These are phyloP conservation scores for Lonicera japonica DNA, from an alignment of 129 eudicot species.

Conservation along the genomic window DNA sequence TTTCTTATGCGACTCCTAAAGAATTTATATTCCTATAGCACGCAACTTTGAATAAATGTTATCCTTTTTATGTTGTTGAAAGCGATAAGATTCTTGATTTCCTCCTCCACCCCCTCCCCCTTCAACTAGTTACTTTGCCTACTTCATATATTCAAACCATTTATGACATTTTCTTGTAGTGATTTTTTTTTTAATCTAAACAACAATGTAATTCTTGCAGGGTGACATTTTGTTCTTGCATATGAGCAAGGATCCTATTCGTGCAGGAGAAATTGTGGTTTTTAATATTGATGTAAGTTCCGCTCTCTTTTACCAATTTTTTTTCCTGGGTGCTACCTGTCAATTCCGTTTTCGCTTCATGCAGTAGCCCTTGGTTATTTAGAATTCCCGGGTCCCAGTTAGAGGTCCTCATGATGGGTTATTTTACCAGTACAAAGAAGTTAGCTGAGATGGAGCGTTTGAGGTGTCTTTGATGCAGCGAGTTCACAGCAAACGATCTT, in stretches of 20 bases:
- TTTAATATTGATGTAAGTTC: slow-evolving; percentile 82
- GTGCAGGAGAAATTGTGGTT: slow-evolving; percentile 95
- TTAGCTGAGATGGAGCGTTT: no score
- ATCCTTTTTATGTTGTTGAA: no score
- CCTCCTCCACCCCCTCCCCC: neutral
- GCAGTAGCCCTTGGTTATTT: neutral
- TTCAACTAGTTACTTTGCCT: no score
- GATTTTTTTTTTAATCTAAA: neutral
- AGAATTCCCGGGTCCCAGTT: neutral
- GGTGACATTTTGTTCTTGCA: slow-evolving; percentile 94
- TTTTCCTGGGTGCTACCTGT: neutral
- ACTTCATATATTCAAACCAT: no score
- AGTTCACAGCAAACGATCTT: neutral
- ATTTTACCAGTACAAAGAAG: no score
- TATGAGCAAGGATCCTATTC: slow-evolving; percentile 93
- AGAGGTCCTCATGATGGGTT: no score
- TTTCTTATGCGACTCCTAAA: no score
- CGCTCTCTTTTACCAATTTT: slow-evolving; percentile 1
- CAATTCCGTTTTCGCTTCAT: neutral
- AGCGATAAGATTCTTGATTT: no score
- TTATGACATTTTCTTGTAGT: neutral
- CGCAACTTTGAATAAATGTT: no score
- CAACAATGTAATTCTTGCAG: slow-evolving; percentile 34
- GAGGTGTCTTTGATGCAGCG: neutral
- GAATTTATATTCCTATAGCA: no score